phyloP scores from a whole-genome alignment of 768 basidiomycete species.

The Phanerochaete carnosa region DNA sequence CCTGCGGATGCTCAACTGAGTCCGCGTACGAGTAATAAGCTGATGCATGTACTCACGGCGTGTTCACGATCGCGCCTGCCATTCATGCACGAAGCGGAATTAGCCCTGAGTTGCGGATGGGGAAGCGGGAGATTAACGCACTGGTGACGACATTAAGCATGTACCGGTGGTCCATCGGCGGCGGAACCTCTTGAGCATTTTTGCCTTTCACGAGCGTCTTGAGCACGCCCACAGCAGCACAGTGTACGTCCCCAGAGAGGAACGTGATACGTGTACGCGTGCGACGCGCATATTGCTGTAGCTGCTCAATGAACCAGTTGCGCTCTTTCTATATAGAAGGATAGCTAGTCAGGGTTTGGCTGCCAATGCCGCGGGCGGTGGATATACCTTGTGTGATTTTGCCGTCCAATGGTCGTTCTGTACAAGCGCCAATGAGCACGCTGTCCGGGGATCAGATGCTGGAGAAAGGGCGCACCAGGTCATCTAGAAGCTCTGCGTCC shows the following conservation, averaged over 20 bases:
- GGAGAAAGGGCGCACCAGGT: conserved; percentile 51
- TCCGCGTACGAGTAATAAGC: background rate
- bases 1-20: conserved; percentile 16
- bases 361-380: background rate
- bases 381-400: conserved; percentile 64
- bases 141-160: conserved; percentile 90
- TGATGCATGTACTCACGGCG: conserved; percentile 57
- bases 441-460: background rate
- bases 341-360: background rate
- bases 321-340: conserved; percentile 67
- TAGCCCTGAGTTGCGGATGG: background rate
- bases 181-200: conserved; percentile 43
- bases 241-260: conserved; percentile 92
- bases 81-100: background rate
- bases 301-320: conserved; percentile 79
- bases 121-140: conserved; percentile 27
- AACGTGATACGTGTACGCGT: conserved; percentile 77
- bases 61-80: conserved; percentile 90
- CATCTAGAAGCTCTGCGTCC: conserved; percentile 93
- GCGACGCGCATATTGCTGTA: conserved; percentile 66
- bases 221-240: conserved; percentile 77
- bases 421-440: background rate
- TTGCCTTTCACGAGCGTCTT: conserved; percentile 60
- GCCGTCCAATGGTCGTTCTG: conserved; percentile 95
- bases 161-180: conserved; percentile 70